Evolutionary conservation across 495 filamentous ascomycete species (phyloP).

Genomic region (Pyrenula aspistea): DNA sequence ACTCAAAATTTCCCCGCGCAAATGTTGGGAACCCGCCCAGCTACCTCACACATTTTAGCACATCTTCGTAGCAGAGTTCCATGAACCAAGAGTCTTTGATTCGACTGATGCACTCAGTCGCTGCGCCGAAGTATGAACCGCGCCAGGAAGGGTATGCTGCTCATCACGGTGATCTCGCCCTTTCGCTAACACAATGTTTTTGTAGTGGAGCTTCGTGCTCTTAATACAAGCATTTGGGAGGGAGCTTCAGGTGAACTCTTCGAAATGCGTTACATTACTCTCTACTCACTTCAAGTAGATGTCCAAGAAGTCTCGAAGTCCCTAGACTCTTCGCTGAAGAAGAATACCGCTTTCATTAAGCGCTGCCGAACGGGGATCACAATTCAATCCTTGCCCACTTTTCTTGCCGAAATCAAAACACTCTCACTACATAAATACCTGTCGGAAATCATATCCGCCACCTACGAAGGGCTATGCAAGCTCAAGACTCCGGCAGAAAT

Average conservation of each 20-base stretch:
- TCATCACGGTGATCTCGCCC: constrained; percentile 7
- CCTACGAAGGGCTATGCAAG: constrained; percentile 87
- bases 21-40: neutral
- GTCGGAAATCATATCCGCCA: constrained; percentile 95
- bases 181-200: constrained; percentile 5
- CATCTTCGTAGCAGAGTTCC: neutral
- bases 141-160: constrained; percentile 61
- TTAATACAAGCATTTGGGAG: constrained; percentile 80
- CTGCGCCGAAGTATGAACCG: constrained; percentile 73
- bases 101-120: too few relatives aligned
- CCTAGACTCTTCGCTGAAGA: constrained; percentile 94
- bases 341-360: constrained; percentile 98
- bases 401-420: constrained; percentile 83
- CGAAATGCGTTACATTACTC: constrained; percentile 1
- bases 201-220: constrained; percentile 74
- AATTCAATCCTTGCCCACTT: constrained; percentile 61
- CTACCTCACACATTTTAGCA: neutral
- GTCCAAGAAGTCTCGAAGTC: constrained; percentile 67
- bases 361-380: constrained; percentile 83
- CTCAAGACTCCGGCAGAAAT: constrained; percentile 85
- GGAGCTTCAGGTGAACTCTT: constrained; percentile 84
- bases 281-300: constrained; percentile 52
- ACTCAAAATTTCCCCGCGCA: neutral
- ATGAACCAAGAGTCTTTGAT: too few relatives aligned
- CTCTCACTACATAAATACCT: constrained; percentile 95